Base-by-base conservation (phyloP, 2,329 filamentous ascomycete genomes). In the Onygena corvina region DNA sequence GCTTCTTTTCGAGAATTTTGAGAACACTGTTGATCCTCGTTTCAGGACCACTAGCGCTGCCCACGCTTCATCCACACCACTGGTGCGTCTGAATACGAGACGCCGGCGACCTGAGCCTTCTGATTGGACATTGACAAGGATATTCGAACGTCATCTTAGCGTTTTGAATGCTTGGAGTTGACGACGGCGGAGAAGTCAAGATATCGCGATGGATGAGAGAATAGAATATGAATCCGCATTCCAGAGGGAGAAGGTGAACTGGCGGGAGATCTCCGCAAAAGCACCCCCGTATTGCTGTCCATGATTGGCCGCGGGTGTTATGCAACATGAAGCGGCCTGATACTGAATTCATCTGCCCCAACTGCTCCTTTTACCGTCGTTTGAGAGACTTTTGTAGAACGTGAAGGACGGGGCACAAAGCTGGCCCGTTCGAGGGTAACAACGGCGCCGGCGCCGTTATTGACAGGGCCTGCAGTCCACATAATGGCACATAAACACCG, bases 361-460 rank as follows among this genome's bases (percentile, higher is more conserved):
- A n/a, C n/a, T n/a, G n/a, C n/a, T n/a, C n/a, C n/a, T n/a, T 14
- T 42, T 40, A 12, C 18, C 6, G 25, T n/a, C 20, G 36, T 12
- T 21, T 40, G 18, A 20, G 35, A 38, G 25, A 25, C 12, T 8
- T 11, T 11, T 27, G 38, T 42, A 14, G 38, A 27, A 42, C 38
- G 21, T 42, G 38, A 23, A 25, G 36, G 38, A 21, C n/a, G 38
- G 38, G 38, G 11, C 38, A 42, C 38, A 21, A 27, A 42, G 38
- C 16, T 42, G 38, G 20, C 21, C 38, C 38, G 38, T 14, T 14
- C 38, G 12, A 42, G 38, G 38, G 16, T 42, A 42, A n/a, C n/a
- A 25, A 29, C 38, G 38, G 38, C 18, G 36, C 18, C 38, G 21
- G 33, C n/a, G 18, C 14, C 33, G 12, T 4, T 35, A 14, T 16